Evolutionary conservation across 2,329 filamentous ascomycete species (phyloP), one percentile per base, ranked within the genome.

Genomic region (Ceratocystis lukuohia): DNA sequence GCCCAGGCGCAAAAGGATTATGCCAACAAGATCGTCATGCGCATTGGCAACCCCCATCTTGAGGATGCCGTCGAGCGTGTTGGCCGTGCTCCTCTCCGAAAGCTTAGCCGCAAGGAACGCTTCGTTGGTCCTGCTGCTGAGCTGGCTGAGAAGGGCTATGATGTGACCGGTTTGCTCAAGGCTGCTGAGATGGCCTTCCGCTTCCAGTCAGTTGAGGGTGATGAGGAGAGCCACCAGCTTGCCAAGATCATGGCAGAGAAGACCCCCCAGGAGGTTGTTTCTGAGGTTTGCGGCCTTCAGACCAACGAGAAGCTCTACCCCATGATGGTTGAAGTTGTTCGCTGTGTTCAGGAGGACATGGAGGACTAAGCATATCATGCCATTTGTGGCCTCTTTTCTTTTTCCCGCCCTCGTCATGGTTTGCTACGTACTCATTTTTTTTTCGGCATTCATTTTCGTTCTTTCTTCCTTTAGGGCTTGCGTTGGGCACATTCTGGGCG

Each of bases 31-130:
- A 99, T 99, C 77, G 85, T 99, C 74, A 84, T 82, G 72, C 89
- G 93, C 72, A 96, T 97, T 76, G 89, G 89, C 76, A 97, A 97
- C 80, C 92, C 91, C 15, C 87, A 92, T 71, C 82, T 96, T 68
- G 90, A 96, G 77, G 93, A 99, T 76, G 87, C 88, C 12, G 91
- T 96, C 45, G 91, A 95, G 80, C 92, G 94, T 76, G 94, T 99
- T 70, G 94, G 93, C 66, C 92, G 94, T 74, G 93, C 92, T 20
- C 94, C 94, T 20, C 80, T 99, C 68, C 88, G 94, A 75, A 99
- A 99, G 82, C 83, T 99, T 44, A 88, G 88, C 70, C 89, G 92
- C 76, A 94, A 95, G 79, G 94, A 99, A 80, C 91, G 94, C 57
- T 96, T 99, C 80, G 87, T 99, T 71, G 91, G 89, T 59, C 94